Percentiles rank a stretch among this genome's conserved stretches.
phyloP scores from a whole-genome alignment of 768 basidiomycete species.

The Chalciporus piperatus region DNA sequence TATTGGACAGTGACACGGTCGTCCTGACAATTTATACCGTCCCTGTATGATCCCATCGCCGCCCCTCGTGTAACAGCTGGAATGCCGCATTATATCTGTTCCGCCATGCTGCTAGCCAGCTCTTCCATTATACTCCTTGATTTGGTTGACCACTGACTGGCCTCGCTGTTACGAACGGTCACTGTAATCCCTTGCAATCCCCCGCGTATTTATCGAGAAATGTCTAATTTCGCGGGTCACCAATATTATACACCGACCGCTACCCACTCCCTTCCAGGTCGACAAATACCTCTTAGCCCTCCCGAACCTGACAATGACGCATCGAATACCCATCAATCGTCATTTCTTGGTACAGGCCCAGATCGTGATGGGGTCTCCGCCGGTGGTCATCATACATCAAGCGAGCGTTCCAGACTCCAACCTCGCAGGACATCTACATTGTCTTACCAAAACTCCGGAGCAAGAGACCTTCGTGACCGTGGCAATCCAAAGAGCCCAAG shows the following conservation, averaged over 20 bases:
- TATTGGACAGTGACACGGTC: constrained; percentile 25
- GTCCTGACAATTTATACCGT: constrained; percentile 31
- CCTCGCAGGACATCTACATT: constrained; percentile 49
- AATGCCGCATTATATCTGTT: constrained; percentile 10
- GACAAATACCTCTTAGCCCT: constrained; percentile 33
- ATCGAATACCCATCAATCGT: not conserved
- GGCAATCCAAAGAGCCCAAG: constrained; percentile 37
- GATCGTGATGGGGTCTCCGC: constrained; percentile 15
- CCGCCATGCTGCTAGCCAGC: constrained; percentile 5
- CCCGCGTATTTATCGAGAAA: constrained; percentile 13
- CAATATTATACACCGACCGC: constrained; percentile 37
- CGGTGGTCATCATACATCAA: not conserved
- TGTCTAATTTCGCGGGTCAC: constrained; percentile 44
- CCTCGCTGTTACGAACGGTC: not conserved
- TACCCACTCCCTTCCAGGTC: constrained; percentile 29
- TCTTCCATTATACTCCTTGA: not conserved
- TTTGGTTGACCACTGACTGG: not conserved
- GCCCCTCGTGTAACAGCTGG: not conserved
- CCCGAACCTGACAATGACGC: constrained; percentile 37
- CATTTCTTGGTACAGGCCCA: not conserved
- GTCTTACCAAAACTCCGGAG: constrained; percentile 49
- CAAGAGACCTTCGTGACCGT: constrained; percentile 45
- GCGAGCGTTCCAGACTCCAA: constrained; percentile 24
- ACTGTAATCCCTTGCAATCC: not conserved
- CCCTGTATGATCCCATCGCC: not conserved